These are phyloP conservation scores for Teratosphaeria zuluensis DNA, from an alignment of 2,329 filamentous ascomycete species.

Conservation along the genomic window DNA sequence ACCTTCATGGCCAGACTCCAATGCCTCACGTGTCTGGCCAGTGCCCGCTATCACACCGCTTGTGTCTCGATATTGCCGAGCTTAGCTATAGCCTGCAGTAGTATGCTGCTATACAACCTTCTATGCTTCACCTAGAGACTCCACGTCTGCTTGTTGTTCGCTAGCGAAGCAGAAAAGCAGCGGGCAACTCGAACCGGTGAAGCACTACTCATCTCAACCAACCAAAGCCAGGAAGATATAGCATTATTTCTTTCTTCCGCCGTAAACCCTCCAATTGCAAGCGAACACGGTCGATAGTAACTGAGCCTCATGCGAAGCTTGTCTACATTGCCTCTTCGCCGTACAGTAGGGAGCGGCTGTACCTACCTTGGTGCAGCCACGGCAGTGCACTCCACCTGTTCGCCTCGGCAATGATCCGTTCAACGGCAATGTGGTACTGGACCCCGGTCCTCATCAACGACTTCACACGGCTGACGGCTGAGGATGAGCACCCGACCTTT, in stretches of 20 bases:
- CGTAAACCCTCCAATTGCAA: not conserved
- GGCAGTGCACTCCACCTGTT: not conserved
- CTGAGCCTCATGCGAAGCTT: not conserved
- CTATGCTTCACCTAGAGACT: not conserved
- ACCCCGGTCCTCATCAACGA: not conserved
- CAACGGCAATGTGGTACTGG: not conserved
- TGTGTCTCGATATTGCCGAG: not conserved
- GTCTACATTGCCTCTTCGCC: not conserved
- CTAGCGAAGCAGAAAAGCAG: not conserved
- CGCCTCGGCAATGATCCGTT: not conserved
- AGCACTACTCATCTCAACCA: not conserved
- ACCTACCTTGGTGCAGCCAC: not conserved
- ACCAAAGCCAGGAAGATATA: not conserved
- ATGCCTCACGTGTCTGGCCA: not conserved
- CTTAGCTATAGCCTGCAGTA: not conserved
- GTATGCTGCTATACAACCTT: not conserved
- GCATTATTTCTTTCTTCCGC: not conserved
- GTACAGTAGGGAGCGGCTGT: not conserved
- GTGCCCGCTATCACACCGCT: not conserved
- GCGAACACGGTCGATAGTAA: not conserved
- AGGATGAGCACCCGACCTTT: not conserved
- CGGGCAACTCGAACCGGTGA: not conserved
- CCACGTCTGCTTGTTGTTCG: not conserved
- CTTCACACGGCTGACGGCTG: no score
- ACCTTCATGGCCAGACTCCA: not conserved